Evolutionary conservation across 1,139 yeast species (phyloP).

Genomic region (Saccharomycopsis crataegensis): DNA sequence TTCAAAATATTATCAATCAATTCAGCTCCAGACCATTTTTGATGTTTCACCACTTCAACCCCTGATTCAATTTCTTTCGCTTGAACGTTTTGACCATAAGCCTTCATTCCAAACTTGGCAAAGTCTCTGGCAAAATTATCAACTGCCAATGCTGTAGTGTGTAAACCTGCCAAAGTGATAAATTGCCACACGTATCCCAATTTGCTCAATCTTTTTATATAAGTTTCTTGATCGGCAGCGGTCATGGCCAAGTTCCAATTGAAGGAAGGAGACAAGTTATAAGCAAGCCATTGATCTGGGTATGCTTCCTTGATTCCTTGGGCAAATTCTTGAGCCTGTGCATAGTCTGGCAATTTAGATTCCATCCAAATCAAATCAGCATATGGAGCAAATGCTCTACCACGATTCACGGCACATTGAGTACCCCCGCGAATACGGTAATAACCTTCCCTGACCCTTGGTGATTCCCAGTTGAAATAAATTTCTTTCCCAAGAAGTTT

Average conservation of each 20-base stretch:
- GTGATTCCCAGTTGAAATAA: conserved; percentile 92
- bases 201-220: conserved; percentile 78
- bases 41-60: conserved; percentile 96
- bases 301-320: conserved; percentile 74
- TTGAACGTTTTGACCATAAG: conserved; percentile 84
- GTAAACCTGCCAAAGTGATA: conserved; percentile 95
- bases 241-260: conserved; percentile 97
- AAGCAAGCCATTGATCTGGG: conserved; percentile 94
- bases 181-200: conserved; percentile 98
- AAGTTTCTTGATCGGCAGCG: conserved; percentile 80
- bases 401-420: conserved; percentile 96
- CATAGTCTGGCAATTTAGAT: conserved; percentile 89
- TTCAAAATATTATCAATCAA: conserved; percentile 87
- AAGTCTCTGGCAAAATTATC: conserved; percentile 79
- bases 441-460: conserved; percentile 96
- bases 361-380: conserved; percentile 99
- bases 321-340: conserved; percentile 92
- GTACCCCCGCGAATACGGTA: conserved; percentile 96
- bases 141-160: conserved; percentile 89
- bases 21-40: conserved; percentile 99
- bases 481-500: conserved; percentile 61
- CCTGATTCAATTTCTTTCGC: conserved; percentile 81
- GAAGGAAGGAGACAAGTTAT: conserved; percentile 94
- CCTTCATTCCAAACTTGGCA: conserved; percentile 85
- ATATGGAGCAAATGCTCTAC: conserved; percentile 91